Percentiles rank a stretch among this genome's conserved stretches.
phyloP scores from a whole-genome alignment of 1,284 basidiomycete genomes.

The Ustilago cynodontis region DNA sequence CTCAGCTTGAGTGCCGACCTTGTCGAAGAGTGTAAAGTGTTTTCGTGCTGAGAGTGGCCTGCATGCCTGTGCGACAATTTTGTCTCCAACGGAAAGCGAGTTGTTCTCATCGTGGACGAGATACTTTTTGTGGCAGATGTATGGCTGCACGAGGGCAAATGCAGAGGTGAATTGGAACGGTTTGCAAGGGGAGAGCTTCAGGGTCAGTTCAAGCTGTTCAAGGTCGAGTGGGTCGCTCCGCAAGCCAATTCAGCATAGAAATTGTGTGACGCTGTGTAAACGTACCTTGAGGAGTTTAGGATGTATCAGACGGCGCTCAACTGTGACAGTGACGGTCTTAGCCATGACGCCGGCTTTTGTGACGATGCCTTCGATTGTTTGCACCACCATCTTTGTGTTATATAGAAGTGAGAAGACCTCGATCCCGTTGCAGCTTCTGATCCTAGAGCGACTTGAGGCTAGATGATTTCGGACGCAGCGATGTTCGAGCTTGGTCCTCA shows the following conservation, averaged over 20 bases:
- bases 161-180: no score
- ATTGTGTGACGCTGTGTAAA: not conserved
- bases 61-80: slow-evolving; percentile 61
- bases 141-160: slow-evolving; percentile 45
- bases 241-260: no score
- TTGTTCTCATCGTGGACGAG: slow-evolving; percentile 62
- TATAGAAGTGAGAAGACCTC: not conserved
- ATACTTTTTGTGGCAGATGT: slow-evolving; percentile 65
- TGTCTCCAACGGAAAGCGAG: slow-evolving; percentile 62
- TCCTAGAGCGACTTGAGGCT: no score
- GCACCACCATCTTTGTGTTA: slow-evolving; percentile 28
- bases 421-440: not conserved
- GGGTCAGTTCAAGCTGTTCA: not conserved
- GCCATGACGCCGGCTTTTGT: slow-evolving; percentile 67
- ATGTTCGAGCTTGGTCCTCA: not conserved
- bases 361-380: slow-evolving; percentile 58
- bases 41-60: slow-evolving; percentile 65
- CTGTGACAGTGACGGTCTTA: slow-evolving; percentile 66
- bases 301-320: slow-evolving; percentile 58
- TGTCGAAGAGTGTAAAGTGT: slow-evolving; percentile 56
- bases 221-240: not conserved
- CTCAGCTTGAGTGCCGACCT: slow-evolving; percentile 44
- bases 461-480: not conserved
- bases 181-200: not conserved
- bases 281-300: slow-evolving; percentile 64